Evolutionary conservation across 805 yeast species (phyloP).

Genomic region (Torulaspora franciscae): DNA sequence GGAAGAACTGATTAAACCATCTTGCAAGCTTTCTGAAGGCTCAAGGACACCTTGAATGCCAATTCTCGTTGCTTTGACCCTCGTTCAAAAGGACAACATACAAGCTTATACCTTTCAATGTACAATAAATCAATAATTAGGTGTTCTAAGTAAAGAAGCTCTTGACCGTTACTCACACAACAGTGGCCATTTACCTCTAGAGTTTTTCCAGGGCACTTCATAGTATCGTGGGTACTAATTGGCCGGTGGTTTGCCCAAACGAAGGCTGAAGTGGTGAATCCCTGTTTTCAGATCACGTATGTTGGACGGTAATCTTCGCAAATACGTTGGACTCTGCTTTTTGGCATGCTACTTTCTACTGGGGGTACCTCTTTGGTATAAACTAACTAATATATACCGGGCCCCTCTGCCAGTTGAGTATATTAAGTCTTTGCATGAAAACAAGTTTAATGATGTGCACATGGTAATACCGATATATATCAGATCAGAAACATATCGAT

Average conservation of each 20-base stretch:
- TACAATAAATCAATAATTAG: not conserved
- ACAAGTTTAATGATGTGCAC: conserved; percentile 42
- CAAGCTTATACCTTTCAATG: not conserved
- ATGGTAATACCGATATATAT: conserved; percentile 43
- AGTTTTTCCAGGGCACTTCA: not conserved
- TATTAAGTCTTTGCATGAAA: conserved; percentile 34
- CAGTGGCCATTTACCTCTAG: too few species aligned
- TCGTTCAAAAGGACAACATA: conserved; percentile 1
- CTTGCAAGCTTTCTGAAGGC: not conserved
- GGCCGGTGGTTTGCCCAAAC: not conserved
- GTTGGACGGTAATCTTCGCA: conserved; percentile 18
- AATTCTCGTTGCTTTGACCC: not conserved
- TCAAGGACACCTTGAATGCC: not conserved
- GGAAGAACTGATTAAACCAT: not conserved
- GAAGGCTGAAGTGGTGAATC: not conserved
- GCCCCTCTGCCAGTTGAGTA: conserved; percentile 40
- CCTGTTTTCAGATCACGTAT: not conserved
- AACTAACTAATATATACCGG: conserved; percentile 39
- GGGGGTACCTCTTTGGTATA: conserved; percentile 42
- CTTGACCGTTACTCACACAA: not conserved
- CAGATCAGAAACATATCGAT: conserved; percentile 43
- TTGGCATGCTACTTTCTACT: conserved; percentile 32
- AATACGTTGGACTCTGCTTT: conserved; percentile 22
- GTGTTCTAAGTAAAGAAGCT: not conserved
- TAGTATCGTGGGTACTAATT: not conserved